Evolutionary conservation across 2,329 filamentous ascomycete genomes (phyloP), one percentile per base, ranked within the genome.

Genomic region (Acrocalymma vagum): DNA sequence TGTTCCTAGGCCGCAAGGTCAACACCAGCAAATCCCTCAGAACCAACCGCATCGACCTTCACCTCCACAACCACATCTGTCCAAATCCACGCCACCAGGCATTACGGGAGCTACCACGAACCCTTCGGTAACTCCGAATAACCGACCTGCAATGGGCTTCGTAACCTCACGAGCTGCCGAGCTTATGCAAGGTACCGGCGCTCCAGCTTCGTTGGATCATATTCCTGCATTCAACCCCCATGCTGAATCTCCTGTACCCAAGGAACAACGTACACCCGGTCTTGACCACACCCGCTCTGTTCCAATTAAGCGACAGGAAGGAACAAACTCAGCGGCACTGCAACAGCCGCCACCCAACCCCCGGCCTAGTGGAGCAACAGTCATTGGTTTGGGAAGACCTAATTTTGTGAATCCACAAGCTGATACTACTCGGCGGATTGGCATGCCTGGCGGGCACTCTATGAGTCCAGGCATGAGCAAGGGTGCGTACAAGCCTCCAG

Each of bases 221-320:
- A 55, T 71, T 10, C 64, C 69, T 0, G 70, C 70, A 1, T 79
- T 78, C 63, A 76, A 79, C 29, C 75, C 75, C 4, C 70, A 78
- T 37, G 72, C 63, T 9, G 75, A 78, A 33, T 76, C 72, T 47
- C 91, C 92, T 0, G 94, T 67, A 11, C 91, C 1, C 91, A 96
- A 62, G 83, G 90, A 47, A 2, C 44, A 67, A 37, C 92, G 93
- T 64, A 96, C 93, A 0, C 87, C 88, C 0, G 92, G 92, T 3
- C 81, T 96, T 25, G 90, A 96, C 60, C 90, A 95, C 62, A 84
- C 74, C 15, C 86, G 83, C 35, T 92, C 88, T 4, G 85, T 86
- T 36, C 90, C 91, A 0, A 73, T 96, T 2, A 80, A 79, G 4
- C 81, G 79, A 48, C 78, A 75, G 26, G 55, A 61, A 18, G 52